A percentile compares a stretch with the other conserved stretches of the same genome.
Conservation (phyloP, 441 rosid species). For the Corymbia calophylla region DNA sequence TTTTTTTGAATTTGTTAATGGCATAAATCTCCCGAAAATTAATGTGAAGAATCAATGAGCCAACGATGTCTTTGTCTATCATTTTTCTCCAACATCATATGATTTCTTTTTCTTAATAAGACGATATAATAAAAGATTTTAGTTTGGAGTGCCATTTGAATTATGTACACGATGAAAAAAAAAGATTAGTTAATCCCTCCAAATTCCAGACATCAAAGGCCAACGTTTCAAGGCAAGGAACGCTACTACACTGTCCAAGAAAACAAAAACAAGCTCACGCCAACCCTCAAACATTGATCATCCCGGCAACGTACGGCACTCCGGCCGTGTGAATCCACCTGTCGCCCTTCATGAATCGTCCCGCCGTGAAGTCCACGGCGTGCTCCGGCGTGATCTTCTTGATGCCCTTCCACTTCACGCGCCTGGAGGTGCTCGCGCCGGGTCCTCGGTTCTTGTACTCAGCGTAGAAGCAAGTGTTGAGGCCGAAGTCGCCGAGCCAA, state of each 20-base stretch:
- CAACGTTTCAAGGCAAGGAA: not conserved
- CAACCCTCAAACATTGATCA: not conserved
- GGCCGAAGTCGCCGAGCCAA: conserved; percentile 52
- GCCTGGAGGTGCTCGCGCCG: conserved; percentile 32
- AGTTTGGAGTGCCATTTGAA: not conserved
- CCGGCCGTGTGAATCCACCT: conserved; percentile 45
- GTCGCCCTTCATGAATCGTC: conserved; percentile 33
- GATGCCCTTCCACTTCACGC: conserved; percentile 70
- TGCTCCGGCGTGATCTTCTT: conserved; percentile 33
- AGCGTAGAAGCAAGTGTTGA: conserved; percentile 49
- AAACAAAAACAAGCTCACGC: not conserved
- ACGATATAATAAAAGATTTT: not conserved
- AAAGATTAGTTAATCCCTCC: not conserved
- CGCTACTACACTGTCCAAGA: not conserved
- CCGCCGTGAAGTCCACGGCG: conserved; percentile 35
- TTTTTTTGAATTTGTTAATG: not conserved
- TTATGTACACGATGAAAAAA: not conserved
- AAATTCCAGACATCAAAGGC: not conserved
- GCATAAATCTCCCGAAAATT: not conserved
- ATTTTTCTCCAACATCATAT: not conserved
- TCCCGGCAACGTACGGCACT: conserved; percentile 34
- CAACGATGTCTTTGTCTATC: not conserved
- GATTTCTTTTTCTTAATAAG: not conserved
- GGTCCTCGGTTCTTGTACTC: conserved; percentile 71
- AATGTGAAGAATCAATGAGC: not conserved